Base-by-base conservation (phyloP, 2,329 filamentous ascomycete genomes). In the Diaporthe ampelina region DNA sequence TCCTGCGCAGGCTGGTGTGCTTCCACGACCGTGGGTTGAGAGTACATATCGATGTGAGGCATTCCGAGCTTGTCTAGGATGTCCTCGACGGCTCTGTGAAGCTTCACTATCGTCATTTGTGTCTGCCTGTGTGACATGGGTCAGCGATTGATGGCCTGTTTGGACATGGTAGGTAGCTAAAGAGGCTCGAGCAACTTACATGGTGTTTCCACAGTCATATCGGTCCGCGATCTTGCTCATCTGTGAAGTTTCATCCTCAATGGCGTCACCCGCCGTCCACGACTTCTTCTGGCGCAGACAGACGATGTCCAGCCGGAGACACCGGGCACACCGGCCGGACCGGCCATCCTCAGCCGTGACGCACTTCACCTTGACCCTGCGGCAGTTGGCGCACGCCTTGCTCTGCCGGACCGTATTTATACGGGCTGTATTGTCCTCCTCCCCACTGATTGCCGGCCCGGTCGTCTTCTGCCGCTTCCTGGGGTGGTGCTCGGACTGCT, bases 211-310 rank as follows among this genome's bases (percentile, higher is more conserved):
- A 17, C 61, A 67, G 24, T 67, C 61, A 52, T 67, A 67, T 17
- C 43, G 19, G 10, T 67, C 61, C 15, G 61, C 61, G 4, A 67
- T 2, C 29, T 52, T 67, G 45, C 43, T 19, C 21, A 67, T 24
- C 5, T 50, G 45, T 1, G 61, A 50, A 17, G 43, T 4, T 17
- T 67, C 61, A 11, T 67, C 61, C 3, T 67, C 61, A 3, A 19
- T 9, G 3, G 21, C 52, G 26, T 67, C 61, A 19, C 61, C 61
- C 3, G 61, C 13, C 11, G 61, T 67, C 61, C 61, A 67, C 0
- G 61, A 67, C 40, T 67, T 67, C 61, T 67, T 67, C 11, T 67
- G 61, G 0, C 61, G 61, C 61, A 67, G 61, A 52, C 61, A 67
- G 21, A 67, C 61, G 7, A 67, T 67, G 61, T 50, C 61, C 29